Conservation (phyloP, 768 basidiomycete species). For the Boletus bicolor region DNA sequence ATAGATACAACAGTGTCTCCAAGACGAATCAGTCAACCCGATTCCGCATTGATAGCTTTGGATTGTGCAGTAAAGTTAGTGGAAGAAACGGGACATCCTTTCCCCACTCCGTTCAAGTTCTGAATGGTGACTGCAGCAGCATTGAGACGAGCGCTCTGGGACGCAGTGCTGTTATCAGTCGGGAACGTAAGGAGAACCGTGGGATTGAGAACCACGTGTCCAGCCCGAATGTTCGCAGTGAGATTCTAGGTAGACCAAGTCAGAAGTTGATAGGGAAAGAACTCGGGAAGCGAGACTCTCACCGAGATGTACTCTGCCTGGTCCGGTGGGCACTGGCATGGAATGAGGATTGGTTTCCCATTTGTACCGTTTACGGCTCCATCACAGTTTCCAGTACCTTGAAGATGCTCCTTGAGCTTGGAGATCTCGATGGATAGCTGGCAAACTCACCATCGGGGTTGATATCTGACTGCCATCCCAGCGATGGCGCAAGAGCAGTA, state of each 20-base stretch:
- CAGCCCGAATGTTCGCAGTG: slow-evolving; percentile 40
- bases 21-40: slow-evolving; percentile 1
- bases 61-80: slow-evolving; percentile 55
- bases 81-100: slow-evolving; percentile 61
- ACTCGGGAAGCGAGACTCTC: background rate
- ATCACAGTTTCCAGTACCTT: slow-evolving; percentile 38
- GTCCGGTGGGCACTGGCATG: slow-evolving; percentile 35
- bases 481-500: slow-evolving; percentile 50
- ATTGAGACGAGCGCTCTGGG: slow-evolving; percentile 49
- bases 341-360: slow-evolving; percentile 33
- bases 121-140: slow-evolving; percentile 64
- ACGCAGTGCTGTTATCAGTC: slow-evolving; percentile 36
- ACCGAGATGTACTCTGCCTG: slow-evolving; percentile 27
- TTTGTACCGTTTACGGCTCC: slow-evolving; percentile 31
- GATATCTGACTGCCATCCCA: slow-evolving; percentile 51
- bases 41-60: slow-evolving; percentile 18
- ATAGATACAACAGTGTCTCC: background rate
- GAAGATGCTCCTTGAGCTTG: background rate
- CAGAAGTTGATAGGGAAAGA: background rate
- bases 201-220: slow-evolving; percentile 41
- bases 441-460: slow-evolving; percentile 55
- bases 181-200: slow-evolving; percentile 42
- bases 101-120: slow-evolving; percentile 64
- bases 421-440: background rate
- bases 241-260: slow-evolving; percentile 26